Evolutionary conservation across 352 stramenopile species (phyloP), one percentile per base, ranked within the genome.

Genomic region (Elongisporangium senticosum): DNA sequence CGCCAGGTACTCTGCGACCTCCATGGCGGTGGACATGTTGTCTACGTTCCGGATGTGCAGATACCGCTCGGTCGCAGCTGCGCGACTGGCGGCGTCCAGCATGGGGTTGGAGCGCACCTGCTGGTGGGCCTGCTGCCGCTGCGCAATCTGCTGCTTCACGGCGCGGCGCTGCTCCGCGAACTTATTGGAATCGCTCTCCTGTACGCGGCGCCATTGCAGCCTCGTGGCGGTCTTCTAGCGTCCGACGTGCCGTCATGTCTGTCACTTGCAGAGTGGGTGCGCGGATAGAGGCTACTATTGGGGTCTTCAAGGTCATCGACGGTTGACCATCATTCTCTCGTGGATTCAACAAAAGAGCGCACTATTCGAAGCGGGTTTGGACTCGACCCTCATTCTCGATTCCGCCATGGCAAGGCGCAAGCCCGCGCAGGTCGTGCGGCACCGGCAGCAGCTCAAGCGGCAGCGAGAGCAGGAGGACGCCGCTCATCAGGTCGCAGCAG

Each of bases 321-420:
- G 11, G 33, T 43, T 43, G 33, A 43, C 33, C 33, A 43, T 43
- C 33, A 43, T 17, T 43, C 33, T 43, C 11, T 17, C 13, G 0
- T 2, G 33, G 33, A 43, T 43, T 17, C 11, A 4, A 4, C 33
- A 43, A 43, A 10, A 13, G 26, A 17, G 33, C 33, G 33, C 33
- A 43, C 13, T 43, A 43, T 17, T 43, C 33, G 13, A 43, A 43
- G 33, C 1, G 13, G n/a, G 2, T 5, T 43, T 4, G 26, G 26
- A 37, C 26, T 11, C 26, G 33, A 43, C 33, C 33, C 17, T 43
- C 33, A 43, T 43, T 43, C 33, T 43, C 33, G 13, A 17, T 4
- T 20, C 3, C 22, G 17, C 19, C 26, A 81, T 81, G 72, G 64
- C 55, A 6, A 56, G 69, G 3, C 67, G 67, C 49, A 81, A 81